phyloP scores from a whole-genome alignment of 495 filamentous ascomycete species.

The Tetracladium setigerum region DNA sequence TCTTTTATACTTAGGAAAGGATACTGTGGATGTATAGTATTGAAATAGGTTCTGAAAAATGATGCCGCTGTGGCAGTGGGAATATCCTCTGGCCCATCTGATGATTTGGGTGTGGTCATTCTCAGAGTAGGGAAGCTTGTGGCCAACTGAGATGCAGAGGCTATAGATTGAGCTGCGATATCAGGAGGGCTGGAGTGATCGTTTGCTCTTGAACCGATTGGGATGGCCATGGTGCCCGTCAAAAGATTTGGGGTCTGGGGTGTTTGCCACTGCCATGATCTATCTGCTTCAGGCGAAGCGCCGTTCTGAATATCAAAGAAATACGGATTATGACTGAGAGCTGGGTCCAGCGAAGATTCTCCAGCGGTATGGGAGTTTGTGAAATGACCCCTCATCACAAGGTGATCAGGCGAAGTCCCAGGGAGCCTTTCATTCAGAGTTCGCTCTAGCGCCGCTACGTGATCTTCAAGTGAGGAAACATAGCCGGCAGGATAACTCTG shows the following conservation, averaged over 20 bases:
- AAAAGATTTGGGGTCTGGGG: background rate
- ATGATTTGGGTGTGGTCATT: background rate
- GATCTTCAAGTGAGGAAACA: conserved; percentile 4
- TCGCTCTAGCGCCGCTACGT: conserved; percentile 1
- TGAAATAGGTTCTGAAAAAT: conserved; percentile 7
- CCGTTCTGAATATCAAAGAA: background rate
- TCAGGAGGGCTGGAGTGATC: too few species aligned
- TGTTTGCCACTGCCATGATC: background rate
- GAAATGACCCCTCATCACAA: background rate
- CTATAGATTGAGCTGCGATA: too few species aligned
- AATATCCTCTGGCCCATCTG: background rate
- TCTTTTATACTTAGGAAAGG: conserved; percentile 2
- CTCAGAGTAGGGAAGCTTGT: background rate
- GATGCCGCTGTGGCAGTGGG: background rate
- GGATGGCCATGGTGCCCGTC: background rate
- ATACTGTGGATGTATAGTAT: conserved; percentile 5
- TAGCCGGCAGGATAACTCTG: conserved; percentile 4
- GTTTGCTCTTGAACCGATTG: too few species aligned
- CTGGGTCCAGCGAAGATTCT: too few species aligned
- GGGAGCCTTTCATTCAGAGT: conserved; percentile 1
- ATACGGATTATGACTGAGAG: background rate
- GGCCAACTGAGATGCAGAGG: background rate
- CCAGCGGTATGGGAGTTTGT: background rate
- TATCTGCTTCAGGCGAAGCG: background rate
- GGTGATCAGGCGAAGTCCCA: background rate